phyloP scores from a whole-genome alignment of 352 stramenopile species.

The Pythium plurisporium region DNA sequence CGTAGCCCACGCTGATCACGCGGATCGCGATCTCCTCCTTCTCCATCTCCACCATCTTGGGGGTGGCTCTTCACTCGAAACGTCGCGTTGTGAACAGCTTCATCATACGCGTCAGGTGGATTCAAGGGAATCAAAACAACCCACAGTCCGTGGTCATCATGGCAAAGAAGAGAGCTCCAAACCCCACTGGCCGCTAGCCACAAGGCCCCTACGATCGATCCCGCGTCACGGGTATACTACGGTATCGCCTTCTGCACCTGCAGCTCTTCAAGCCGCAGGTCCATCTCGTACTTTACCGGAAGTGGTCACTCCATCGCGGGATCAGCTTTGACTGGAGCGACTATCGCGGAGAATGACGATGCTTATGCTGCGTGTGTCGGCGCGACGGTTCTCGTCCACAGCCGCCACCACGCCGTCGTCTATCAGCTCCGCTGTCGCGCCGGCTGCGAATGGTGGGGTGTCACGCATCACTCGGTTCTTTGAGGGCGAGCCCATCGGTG shows the following conservation, averaged over 20 bases:
- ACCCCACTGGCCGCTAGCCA: no score
- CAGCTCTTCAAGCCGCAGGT: not conserved
- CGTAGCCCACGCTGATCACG: conserved; percentile 47
- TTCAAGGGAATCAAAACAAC: no score
- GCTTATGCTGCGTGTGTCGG: conserved; percentile 11
- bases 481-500: conserved; percentile 13
- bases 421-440: not conserved
- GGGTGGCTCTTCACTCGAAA: not conserved
- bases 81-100: not conserved
- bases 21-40: conserved; percentile 70
- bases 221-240: no score
- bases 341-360: conserved; percentile 2
- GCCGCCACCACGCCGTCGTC: not conserved
- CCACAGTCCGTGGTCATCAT: no score
- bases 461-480: conserved; percentile 10
- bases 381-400: conserved; percentile 15
- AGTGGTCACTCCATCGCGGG: conserved; percentile 10
- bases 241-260: no score
- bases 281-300: conserved; percentile 15
- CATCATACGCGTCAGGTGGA: not conserved
- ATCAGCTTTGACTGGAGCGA: not conserved
- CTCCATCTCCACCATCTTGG: conserved; percentile 36
- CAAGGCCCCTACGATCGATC: no score
- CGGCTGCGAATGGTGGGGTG: not conserved
- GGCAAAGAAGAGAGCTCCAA: no score